Evolutionary conservation across 1,284 basidiomycete species (phyloP).

Genomic region (Rhodotorula sp.): DNA sequence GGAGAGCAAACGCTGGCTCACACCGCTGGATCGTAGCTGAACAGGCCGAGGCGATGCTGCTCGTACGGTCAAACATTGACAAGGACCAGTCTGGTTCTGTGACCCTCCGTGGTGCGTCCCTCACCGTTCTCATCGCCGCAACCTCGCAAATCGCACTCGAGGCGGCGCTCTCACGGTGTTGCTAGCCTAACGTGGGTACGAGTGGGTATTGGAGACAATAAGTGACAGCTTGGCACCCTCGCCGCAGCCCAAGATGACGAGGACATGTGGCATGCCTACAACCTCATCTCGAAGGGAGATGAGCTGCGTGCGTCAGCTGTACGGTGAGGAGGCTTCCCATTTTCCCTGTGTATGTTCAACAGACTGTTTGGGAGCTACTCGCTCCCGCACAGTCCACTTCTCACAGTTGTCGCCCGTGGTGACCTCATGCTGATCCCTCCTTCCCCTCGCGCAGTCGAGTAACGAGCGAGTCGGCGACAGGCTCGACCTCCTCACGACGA

Average conservation of each 20-base stretch:
- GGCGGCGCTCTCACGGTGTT: not conserved
- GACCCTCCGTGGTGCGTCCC: conserved; percentile 62
- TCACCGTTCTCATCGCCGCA: not conserved
- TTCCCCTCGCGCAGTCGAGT: conserved; percentile 59
- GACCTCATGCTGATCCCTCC: conserved; percentile 2
- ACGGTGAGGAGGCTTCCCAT: conserved; percentile 55
- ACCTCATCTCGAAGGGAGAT: conserved; percentile 88
- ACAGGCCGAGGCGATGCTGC: conserved; percentile 57
- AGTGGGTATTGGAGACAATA: not conserved
- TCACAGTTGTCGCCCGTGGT: not conserved
- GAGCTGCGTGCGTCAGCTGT: conserved; percentile 84
- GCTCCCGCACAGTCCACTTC: not conserved
- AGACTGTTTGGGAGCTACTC: no score
- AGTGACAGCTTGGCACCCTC: not conserved
- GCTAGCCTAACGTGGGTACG: not conserved
- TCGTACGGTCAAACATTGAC: conserved; percentile 65
- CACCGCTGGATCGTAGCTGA: not conserved
- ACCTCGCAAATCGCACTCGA: not conserved
- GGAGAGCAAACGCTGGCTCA: not conserved
- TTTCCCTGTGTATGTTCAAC: no score
- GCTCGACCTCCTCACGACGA: conserved; percentile 87
- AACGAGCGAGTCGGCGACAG: conserved; percentile 75
- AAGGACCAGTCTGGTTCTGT: conserved; percentile 81
- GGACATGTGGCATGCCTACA: conserved; percentile 99
- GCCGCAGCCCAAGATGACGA: conserved; percentile 77